Evolutionary conservation across 257 asterid species (phyloP), one percentile per base, ranked within the genome.

Genomic region (Pogostemon cablin): DNA sequence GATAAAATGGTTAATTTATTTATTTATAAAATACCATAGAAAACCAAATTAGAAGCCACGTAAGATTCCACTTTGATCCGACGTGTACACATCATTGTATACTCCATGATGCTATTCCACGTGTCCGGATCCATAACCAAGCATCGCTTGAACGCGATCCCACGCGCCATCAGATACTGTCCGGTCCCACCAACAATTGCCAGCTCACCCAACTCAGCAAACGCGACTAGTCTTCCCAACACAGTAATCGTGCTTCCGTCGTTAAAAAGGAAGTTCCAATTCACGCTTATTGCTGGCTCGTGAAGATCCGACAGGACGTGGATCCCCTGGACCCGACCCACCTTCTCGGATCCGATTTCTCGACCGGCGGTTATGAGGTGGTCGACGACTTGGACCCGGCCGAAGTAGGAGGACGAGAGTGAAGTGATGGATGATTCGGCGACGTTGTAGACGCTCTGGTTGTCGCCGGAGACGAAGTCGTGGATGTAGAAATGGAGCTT

Each of bases 131-230:
- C 78, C 72, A 67, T 68, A 0, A 9, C 34, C 59, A 78, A 20
- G 10, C 67, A 59, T 46, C 25, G 54, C 67, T 77, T 77, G 9
- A 37, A 37, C 9, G 81, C 86, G 20, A 84, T 10, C 38, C 89
- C 89, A n/a, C 82, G 76, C 1, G 88, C 89, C 78, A 85, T 57
- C 41, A 77, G 57, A 52, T 77, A 82, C 76, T 67, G 37, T 1
- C 89, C 89, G 7, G 85, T 75, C 44, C 89, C 89, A 0, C 82
- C 89, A 0, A 82, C 79, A 17, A 85, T 80, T 0, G 87, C 47
- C 77, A 85, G 48, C 76, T 85, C 89, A 0, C 81, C 72, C 32
- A 69, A 76, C 39, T 58, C 67, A 0, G 60, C 74, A 4, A 72
- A 42, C 20, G 78, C 72, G 0, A 75, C 61, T 0, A 80, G n/a